A percentile compares a stretch with the other conserved stretches of the same genome.
Evolutionary conservation across 2,329 filamentous ascomycete genomes (phyloP).

Genomic region (Nothomitra cinnamomea): DNA sequence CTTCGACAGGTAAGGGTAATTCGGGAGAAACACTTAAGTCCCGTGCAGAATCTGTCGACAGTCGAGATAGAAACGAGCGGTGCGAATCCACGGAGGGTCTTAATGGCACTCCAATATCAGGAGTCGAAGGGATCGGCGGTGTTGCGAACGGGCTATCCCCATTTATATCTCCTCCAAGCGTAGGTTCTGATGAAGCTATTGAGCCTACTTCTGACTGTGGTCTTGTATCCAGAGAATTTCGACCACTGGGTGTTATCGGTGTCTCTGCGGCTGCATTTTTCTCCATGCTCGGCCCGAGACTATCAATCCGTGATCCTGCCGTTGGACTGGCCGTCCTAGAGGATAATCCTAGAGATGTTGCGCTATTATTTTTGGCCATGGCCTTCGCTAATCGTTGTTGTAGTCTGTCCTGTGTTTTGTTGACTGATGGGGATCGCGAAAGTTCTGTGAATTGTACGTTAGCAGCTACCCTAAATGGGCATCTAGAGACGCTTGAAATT

Average conservation of each 20-base stretch:
- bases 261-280: conserved; percentile 11
- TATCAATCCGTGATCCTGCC: conserved; percentile 20
- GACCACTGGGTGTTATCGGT: conserved; percentile 5
- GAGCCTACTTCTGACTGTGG: conserved; percentile 7
- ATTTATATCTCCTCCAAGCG: conserved; percentile 13
- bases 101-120: conserved; percentile 17
- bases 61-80: conserved; percentile 1
- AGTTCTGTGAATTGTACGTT: conserved; percentile 21
- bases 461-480: conserved; percentile 7
- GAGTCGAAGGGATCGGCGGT: not conserved
- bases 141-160: not conserved
- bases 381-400: conserved; percentile 83
- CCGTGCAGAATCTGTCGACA: not conserved
- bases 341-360: conserved; percentile 30
- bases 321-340: conserved; percentile 38
- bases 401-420: conserved; percentile 59
- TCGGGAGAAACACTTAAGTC: not conserved
- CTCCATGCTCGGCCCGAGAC: conserved; percentile 20
- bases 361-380: conserved; percentile 53
- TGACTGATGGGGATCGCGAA: conserved; percentile 48
- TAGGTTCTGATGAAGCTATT: conserved; percentile 17
- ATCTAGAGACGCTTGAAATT: not conserved
- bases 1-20: not conserved
- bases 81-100: conserved; percentile 12
- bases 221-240: conserved; percentile 8